Base-by-base conservation (phyloP, 768 basidiomycete species). In the Kwoniella sp. region DNA sequence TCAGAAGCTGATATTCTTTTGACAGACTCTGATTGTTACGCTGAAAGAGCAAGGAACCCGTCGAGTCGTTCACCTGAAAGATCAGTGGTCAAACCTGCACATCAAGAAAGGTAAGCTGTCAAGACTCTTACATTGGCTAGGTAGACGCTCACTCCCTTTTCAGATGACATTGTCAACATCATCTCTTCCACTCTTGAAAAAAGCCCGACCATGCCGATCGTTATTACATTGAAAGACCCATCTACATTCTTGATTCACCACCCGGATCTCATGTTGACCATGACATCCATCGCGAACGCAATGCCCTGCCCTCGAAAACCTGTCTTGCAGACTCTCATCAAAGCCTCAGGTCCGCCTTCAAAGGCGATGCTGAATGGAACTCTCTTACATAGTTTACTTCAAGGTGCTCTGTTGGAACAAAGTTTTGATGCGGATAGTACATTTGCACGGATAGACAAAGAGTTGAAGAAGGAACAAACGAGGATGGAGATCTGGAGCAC, bases 311-410 rank as follows among this genome's bases (percentile, higher is more conserved):
- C 86, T 23, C 88, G 96, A 11, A 91, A 89, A 80, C 91, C 95
- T 0, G 83, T 98, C n/a, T 82, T 99, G 3, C 78, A 80, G 37
- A 69, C 77, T n/a, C 72, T 82, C 3, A 30, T 87, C 86, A 47
- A 75, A 48, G 82, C 83, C 15, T 48, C 83, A 89, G 57, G 81
- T 89, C 48, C 87, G 86, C 74, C 74, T 54, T 79, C 65, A 28
- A 80, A 75, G 70, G 76, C 70, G 22, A 78, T 82, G 1, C 84
- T 95, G 0, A 97, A 93, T 87, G 96, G 96, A 38, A 96, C 89
- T 72, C 87, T 98, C 81, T 85, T 96, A 4, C 96, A 99, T 73
- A 89, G 92, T 69, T 88, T 97, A 34, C 87, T 96, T 83, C 93
- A 98, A 76, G 82, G 84, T 0, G 93, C 91, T 70, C 82, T 98